phyloP scores from a whole-genome alignment of 2,329 filamentous ascomycete genomes.

The Pestalotiopsis fici region DNA sequence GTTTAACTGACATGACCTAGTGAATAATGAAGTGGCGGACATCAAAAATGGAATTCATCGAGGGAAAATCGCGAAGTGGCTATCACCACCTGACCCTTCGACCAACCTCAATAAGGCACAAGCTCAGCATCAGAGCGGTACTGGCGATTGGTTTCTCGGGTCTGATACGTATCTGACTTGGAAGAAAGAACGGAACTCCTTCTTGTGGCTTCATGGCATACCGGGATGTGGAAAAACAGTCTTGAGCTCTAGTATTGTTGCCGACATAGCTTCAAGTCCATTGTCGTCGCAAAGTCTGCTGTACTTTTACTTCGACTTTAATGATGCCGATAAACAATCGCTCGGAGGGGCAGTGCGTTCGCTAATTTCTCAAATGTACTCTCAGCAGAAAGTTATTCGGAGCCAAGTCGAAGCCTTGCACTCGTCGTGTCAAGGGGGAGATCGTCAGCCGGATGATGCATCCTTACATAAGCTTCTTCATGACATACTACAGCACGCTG shows the following conservation, averaged over 20 bases:
- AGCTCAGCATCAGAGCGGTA: not conserved
- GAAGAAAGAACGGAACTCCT: not conserved
- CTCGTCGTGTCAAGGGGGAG: not conserved
- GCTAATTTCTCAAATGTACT: not conserved
- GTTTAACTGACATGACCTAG: no score
- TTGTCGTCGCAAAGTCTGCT: not conserved
- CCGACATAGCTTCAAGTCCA: not conserved
- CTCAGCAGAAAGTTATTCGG: not conserved
- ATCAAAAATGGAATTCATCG: not conserved
- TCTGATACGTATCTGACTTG: not conserved
- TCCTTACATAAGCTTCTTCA: not conserved
- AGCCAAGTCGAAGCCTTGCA: not conserved
- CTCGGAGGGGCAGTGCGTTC: not conserved
- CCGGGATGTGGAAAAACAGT: not conserved
- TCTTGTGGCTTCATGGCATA: not conserved
- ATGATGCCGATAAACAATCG: not conserved
- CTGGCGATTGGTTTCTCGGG: not conserved
- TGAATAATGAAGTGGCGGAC: not conserved
- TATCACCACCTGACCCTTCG: not conserved
- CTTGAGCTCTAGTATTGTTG: not conserved
- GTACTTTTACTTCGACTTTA: not conserved
- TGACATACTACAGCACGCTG: fast-evolving
- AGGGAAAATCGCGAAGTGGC: not conserved
- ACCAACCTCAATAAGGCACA: not conserved
- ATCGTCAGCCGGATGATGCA: not conserved